Evolutionary conservation across 768 basidiomycete species (phyloP), one percentile per base, ranked within the genome.

Genomic region (Pulveroboletus sp.): DNA sequence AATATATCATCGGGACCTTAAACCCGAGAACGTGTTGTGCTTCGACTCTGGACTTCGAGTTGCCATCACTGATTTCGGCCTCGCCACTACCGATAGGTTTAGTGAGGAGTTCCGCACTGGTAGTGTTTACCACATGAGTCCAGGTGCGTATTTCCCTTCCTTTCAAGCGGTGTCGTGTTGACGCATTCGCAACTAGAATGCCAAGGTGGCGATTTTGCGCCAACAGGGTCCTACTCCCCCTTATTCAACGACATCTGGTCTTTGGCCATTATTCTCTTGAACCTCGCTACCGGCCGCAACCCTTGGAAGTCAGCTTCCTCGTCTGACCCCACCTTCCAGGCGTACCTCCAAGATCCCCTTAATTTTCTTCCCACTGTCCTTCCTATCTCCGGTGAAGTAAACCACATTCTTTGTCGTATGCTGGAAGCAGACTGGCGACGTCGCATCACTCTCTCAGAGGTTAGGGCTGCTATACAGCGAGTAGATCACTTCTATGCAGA

Each of bases 61-160:
- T 45, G 85, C 89, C 44, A 80, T 98, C 54, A 94, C 93, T 31
- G 95, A 98, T 71, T 98, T 98, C 68, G 95, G 95, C 20, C 79
- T 98, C 7, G 87, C 94, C 3, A 96, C 94, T 5, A 87, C 86
- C 19, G 92, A 95, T 55, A 81, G 79, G 63, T 74, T 80, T 47
- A 93, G 90, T 60, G 79, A 79, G 47, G 94, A 98, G 68, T 92
- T 93, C 69, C 82, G 90, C 44, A 96, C 93, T 30, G 94, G 94
- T n/a, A 93, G 90, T 60, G 82, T 93, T n/a, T 96, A 93, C 69
- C 95, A 96, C 70, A 94, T 98, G 88, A 93, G 91, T 62, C 94
- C 94, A 69, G 92, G 89, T 83, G 68, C 43, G 78, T 67, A 47
- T 40, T 39, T 36, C 46, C 23, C 39, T 43, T 38, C 23, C 16